Percentiles rank a stretch among this genome's conserved stretches.
Evolutionary conservation across 202 grass and related monocot genomes (phyloP).

Genomic region (Brachypodium distachyon): DNA sequence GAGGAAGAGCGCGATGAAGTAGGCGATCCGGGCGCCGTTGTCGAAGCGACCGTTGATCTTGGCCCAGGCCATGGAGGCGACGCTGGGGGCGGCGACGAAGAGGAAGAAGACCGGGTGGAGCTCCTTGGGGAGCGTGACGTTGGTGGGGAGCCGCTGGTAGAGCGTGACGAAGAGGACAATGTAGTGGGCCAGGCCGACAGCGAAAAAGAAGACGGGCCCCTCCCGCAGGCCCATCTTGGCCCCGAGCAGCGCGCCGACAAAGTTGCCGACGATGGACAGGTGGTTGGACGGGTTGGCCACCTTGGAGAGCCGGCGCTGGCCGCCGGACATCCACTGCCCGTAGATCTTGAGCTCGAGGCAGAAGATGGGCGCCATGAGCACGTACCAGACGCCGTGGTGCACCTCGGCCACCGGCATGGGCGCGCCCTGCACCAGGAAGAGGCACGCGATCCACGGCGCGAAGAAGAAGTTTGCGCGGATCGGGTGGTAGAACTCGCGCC

Average conservation of each 20-base stretch:
- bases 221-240: constrained; percentile 76
- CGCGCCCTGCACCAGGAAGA: constrained; percentile 57
- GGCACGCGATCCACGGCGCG: constrained; percentile 76
- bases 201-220: constrained; percentile 81
- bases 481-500: constrained; percentile 82
- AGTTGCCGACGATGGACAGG: constrained; percentile 85
- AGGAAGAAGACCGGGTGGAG: constrained; percentile 95
- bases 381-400: constrained; percentile 51
- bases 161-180: constrained; percentile 85
- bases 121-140: constrained; percentile 72
- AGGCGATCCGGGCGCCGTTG: constrained; percentile 55
- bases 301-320: constrained; percentile 62
- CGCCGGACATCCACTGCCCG: constrained; percentile 90
- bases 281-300: constrained; percentile 90
- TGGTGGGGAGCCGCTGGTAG: constrained; percentile 86
- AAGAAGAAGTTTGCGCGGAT: constrained; percentile 93
- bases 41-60: constrained; percentile 70
- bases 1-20: constrained; percentile 85
- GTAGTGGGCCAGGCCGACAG: constrained; percentile 86
- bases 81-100: constrained; percentile 77
- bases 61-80: constrained; percentile 84
- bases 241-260: constrained; percentile 76
- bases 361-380: constrained; percentile 79
- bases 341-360: constrained; percentile 87
- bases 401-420: constrained; percentile 20